Conservation (phyloP, 352 stramenopile genomes). For the Phytophthora pistaciae region DNA sequence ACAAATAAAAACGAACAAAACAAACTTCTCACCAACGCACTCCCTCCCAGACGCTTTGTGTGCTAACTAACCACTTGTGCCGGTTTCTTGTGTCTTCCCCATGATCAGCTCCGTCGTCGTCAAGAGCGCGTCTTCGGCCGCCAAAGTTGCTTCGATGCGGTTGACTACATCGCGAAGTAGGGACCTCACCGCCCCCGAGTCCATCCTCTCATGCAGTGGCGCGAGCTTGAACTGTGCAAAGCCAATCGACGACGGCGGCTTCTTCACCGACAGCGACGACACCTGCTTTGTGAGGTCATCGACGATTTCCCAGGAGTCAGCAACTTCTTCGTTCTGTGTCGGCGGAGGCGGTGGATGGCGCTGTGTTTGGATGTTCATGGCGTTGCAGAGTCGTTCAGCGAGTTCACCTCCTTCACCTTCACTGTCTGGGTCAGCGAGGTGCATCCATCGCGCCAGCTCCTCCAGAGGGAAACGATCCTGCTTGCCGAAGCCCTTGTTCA, state of each 20-base stretch:
- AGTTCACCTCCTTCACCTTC: conserved; percentile 25
- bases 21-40: conserved; percentile 20
- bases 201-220: conserved; percentile 33
- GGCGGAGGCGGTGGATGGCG: neutral
- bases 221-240: conserved; percentile 51
- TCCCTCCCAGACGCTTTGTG: neutral
- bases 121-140: neutral
- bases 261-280: conserved; percentile 8
- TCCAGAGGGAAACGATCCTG: conserved; percentile 59
- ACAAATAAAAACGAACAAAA: conserved; percentile 40
- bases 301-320: conserved; percentile 39
- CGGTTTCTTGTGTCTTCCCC: conserved; percentile 2
- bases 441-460: conserved; percentile 48
- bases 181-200: conserved; percentile 13
- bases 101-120: conserved; percentile 26
- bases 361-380: conserved; percentile 59
- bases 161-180: conserved; percentile 37
- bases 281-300: conserved; percentile 5
- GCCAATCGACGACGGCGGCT: conserved; percentile 14
- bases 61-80: conserved; percentile 7
- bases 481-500: conserved; percentile 76
- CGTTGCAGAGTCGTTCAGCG: conserved; percentile 45
- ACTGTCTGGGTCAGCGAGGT: conserved; percentile 16
- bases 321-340: conserved; percentile 3
- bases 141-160: conserved; percentile 12